Evolutionary conservation across 108 stramenopile species (phyloP).

Genomic region (Aurantiochytrium sp.): DNA sequence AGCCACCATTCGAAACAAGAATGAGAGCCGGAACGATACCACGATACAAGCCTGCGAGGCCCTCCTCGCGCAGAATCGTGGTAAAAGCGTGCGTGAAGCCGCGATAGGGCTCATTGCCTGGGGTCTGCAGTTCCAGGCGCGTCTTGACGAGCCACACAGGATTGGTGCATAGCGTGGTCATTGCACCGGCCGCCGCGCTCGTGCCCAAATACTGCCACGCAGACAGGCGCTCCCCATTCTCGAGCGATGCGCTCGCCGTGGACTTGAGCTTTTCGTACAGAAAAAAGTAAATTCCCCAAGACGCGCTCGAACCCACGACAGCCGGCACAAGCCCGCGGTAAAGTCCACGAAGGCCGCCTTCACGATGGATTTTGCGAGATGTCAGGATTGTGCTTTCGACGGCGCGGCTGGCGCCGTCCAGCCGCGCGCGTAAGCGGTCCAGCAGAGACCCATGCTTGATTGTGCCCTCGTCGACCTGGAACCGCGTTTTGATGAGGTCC

Average conservation of each 20-base stretch:
- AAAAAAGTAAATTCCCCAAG: slow-evolving; percentile 97
- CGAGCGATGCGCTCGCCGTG: neutral
- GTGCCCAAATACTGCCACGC: slow-evolving; percentile 35
- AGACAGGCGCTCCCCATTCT: slow-evolving; percentile 21
- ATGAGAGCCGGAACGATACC: slow-evolving; percentile 83
- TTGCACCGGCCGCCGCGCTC: slow-evolving; percentile 55
- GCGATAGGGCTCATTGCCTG: neutral
- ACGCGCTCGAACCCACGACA: slow-evolving; percentile 72
- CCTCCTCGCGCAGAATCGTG: slow-evolving; percentile 83
- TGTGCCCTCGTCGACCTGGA: slow-evolving; percentile 70
- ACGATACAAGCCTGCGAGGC: slow-evolving; percentile 78
- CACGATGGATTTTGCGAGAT: slow-evolving; percentile 48
- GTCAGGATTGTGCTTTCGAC: slow-evolving; percentile 7
- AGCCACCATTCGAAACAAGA: slow-evolving; percentile 87
- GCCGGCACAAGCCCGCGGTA: slow-evolving; percentile 86
- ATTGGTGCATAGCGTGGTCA: slow-evolving; percentile 89
- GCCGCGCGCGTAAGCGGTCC: neutral
- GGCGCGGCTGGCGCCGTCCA: neutral
- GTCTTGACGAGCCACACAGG: slow-evolving; percentile 97
- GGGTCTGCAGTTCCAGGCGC: slow-evolving; percentile 80
- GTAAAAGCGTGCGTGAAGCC: slow-evolving; percentile 18
- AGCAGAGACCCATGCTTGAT: neutral
- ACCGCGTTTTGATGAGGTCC: slow-evolving; percentile 84
- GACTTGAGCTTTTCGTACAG: slow-evolving; percentile 82
- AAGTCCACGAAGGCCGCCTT: slow-evolving; percentile 72